These are phyloP conservation scores for Dryas alaskensis DNA, from an alignment of 306 rosid genomes.

Conservation along the genomic window DNA sequence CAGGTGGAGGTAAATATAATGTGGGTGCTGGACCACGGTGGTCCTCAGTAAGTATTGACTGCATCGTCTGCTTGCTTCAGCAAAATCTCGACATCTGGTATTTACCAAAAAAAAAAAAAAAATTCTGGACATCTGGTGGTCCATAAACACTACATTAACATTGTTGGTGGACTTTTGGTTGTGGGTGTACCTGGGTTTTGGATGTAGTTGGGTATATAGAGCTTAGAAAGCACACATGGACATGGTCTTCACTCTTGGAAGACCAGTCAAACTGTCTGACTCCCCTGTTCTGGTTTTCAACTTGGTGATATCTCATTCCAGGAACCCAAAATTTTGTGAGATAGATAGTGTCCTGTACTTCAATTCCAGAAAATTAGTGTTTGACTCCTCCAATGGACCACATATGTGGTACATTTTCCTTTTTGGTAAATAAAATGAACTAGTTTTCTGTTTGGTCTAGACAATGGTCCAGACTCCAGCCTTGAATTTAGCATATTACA, in stretches of 20 bases:
- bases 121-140: neutral
- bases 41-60: constrained; percentile 14
- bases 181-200: constrained; percentile 3
- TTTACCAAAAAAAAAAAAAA: too few relatives aligned
- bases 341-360: neutral
- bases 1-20: constrained; percentile 28
- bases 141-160: neutral
- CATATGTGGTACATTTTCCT: neutral
- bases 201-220: neutral
- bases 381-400: too few relatives aligned
- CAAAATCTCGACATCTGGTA: neutral
- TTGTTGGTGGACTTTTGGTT: neutral
- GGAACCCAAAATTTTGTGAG: neutral
- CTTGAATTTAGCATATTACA: constrained; percentile 33
- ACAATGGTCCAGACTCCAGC: neutral
- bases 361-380: neutral
- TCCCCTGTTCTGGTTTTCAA: neutral
- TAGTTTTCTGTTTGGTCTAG: neutral
- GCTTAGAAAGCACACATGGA: neutral
- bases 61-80: neutral
- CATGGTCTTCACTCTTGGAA: neutral
- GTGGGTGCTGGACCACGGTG: constrained; percentile 39
- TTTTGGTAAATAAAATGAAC: neutral
- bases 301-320: constrained; percentile 9
- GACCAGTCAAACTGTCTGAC: constrained; percentile 19